phyloP scores from a whole-genome alignment of 2,329 filamentous ascomycete species.

The Cladosporium austrohemisphaericum region DNA sequence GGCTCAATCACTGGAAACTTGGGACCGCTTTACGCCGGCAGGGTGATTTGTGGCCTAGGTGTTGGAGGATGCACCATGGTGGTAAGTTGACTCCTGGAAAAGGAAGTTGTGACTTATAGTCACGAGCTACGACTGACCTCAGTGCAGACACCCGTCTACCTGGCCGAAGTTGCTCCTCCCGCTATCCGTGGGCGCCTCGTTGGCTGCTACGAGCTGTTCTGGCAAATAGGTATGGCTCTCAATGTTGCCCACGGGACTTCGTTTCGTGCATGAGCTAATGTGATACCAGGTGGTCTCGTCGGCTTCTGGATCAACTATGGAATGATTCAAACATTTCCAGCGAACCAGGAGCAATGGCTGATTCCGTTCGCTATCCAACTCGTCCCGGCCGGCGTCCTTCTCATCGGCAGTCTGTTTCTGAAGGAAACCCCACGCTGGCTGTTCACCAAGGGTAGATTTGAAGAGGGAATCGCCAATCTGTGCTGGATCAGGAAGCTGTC shows the following conservation, averaged over 20 bases:
- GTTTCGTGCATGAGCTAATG: too few relatives aligned
- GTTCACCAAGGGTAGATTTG: conserved; percentile 5
- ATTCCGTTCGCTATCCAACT: conserved; percentile 25
- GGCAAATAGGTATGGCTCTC: too few relatives aligned
- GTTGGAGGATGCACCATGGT: conserved; percentile 52
- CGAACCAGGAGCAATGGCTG: conserved; percentile 16
- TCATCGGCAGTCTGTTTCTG: conserved; percentile 24
- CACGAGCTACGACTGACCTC: too few relatives aligned
- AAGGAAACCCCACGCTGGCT: conserved; percentile 30
- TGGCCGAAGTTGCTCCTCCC: conserved; percentile 56
- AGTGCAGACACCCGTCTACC: conserved; percentile 60
- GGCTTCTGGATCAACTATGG: conserved; percentile 33
- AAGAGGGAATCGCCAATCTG: conserved; percentile 5
- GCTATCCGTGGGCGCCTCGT: conserved; percentile 49
- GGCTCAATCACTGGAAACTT: conserved; percentile 31
- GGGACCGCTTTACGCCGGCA: conserved; percentile 51
- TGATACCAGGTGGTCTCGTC: conserved; percentile 25
- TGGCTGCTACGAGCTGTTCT: conserved; percentile 19
- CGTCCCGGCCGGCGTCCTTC: conserved; percentile 26
- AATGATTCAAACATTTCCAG: conserved; percentile 22
- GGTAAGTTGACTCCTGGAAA: too few relatives aligned
- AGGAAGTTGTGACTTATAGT: too few relatives aligned
- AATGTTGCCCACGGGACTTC: too few relatives aligned
- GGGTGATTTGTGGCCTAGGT: conserved; percentile 51
- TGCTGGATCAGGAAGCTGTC: conserved; percentile 11